A percentile compares a stretch with the other conserved stretches of the same genome.
These are phyloP conservation scores for Chondrus crispus DNA, from an alignment of 23 red algal species.

Conservation along the genomic window DNA sequence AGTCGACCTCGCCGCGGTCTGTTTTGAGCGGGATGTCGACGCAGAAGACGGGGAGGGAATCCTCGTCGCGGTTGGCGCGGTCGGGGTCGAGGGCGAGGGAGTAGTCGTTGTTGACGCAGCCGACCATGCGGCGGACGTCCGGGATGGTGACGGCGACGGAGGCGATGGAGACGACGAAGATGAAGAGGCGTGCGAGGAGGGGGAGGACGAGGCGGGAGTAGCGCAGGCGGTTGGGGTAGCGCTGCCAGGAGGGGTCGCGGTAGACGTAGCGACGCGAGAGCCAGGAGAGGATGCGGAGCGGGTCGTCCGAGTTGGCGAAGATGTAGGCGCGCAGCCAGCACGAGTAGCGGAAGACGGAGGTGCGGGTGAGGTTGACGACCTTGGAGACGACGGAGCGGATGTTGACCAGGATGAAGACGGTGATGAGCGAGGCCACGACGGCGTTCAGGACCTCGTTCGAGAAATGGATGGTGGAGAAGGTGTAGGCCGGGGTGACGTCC, in stretches of 20 bases:
- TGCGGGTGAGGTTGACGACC: background rate
- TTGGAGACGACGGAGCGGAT: background rate
- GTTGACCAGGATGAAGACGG: slow-evolving; percentile 18
- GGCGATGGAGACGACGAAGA: background rate
- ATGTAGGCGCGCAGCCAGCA: background rate
- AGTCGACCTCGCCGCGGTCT: background rate
- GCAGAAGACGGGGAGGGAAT: too few species aligned
- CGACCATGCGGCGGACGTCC: background rate
- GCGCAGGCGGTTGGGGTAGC: background rate
- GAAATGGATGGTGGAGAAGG: slow-evolving; percentile 31
- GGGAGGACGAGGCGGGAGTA: background rate
- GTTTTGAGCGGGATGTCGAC: background rate
- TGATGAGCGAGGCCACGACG: slow-evolving; percentile 16
- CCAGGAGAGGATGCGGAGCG: background rate
- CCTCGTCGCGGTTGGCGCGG: background rate
- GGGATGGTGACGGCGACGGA: background rate
- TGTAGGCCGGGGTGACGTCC: background rate
- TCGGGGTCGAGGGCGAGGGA: background rate
- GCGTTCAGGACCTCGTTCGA: background rate
- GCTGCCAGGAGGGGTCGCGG: background rate
- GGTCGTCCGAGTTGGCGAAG: slow-evolving; percentile 22
- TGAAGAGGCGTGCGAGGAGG: background rate
- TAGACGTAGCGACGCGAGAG: background rate
- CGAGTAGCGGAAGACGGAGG: background rate
- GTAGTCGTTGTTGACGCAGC: background rate